Evolutionary conservation across 140 eudicot genomes (phyloP), one percentile per base, ranked within the genome.

Genomic region (Ambrosia hybrid): DNA sequence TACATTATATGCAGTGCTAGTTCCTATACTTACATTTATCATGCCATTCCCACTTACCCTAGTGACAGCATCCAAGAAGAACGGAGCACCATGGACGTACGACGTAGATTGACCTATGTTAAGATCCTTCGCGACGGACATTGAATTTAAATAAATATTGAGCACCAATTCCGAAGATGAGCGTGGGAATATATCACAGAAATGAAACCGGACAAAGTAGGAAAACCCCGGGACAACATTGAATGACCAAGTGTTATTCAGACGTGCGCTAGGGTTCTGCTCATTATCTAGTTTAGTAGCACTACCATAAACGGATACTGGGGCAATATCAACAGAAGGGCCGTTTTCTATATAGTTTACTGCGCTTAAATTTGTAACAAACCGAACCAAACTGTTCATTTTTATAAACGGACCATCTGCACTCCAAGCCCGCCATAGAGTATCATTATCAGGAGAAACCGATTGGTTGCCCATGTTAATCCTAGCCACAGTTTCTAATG

Each of bases 401-500:
- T 45, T 65, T 15, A 91, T 3, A 73, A 56, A 84, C 0, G 60
- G n/a, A 4, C 60, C 70, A 65, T 92, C 98, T 0, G 91, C 59
- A 36, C 26, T 73, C 98, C 96, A 92, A 21, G n/a, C 65, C 26
- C 98, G 79, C 80, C 84, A 86, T 75, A 85, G 74, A 3, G 92
- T 82, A 57, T 92, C 98, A 14, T 92, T 84, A 39, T 65, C 81
- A n/a, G 85, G 82, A 4, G 70, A 74, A 3, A 92, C 91, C 1
- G 77, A 36, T 36, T 66, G 78, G 43, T 89, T 87, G 12, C 98
- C 98, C 98, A 92, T 90, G 33, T 92, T 92, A 13, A 85, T 83
- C 84, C 96, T 74, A 9, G 30, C 78, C 26, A 85, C 84, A 2
- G 89, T 89, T 62, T 92, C 88, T 0, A 87, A 63, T 10, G 95